These are phyloP conservation scores for Erythrophleum ivorense DNA, from an alignment of 331 rosid species.

Conservation along the genomic window DNA sequence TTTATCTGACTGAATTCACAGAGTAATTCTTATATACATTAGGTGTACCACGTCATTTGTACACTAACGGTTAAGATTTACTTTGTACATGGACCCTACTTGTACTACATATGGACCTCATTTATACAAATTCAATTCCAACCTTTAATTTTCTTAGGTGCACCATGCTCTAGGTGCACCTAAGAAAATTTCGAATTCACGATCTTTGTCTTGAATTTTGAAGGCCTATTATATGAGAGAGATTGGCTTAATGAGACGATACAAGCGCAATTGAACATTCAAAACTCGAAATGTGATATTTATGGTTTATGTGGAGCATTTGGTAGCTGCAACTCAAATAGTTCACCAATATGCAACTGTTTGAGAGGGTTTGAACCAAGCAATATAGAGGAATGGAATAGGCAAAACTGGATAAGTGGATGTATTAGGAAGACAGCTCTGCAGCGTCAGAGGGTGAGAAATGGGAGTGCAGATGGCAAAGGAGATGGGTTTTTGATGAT, in stretches of 20 bases:
- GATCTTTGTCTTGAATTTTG: neutral
- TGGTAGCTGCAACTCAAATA: conserved; percentile 40
- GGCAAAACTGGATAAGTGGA: conserved; percentile 41
- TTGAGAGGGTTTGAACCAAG: conserved; percentile 9
- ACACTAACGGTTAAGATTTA: too few relatives aligned
- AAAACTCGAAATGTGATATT: conserved; percentile 13
- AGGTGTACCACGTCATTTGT: too few relatives aligned
- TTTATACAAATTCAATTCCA: too few relatives aligned
- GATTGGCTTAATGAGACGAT: neutral
- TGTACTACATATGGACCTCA: too few relatives aligned
- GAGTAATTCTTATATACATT: too few relatives aligned
- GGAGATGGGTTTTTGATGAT: neutral
- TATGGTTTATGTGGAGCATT: conserved; percentile 42
- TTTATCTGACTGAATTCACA: too few relatives aligned
- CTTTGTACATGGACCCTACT: too few relatives aligned
- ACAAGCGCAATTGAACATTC: neutral
- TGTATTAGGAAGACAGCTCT: conserved; percentile 47
- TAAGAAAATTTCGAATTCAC: too few relatives aligned
- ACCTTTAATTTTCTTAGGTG: too few relatives aligned
- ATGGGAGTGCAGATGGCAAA: neutral
- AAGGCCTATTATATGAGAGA: neutral
- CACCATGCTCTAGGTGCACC: too few relatives aligned
- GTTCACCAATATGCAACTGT: conserved; percentile 50
- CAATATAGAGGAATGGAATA: neutral
- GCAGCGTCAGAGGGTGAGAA: conserved; percentile 36